These are phyloP conservation scores for Mycena alexandri DNA, from an alignment of 768 basidiomycete genomes.

Conservation along the genomic window DNA sequence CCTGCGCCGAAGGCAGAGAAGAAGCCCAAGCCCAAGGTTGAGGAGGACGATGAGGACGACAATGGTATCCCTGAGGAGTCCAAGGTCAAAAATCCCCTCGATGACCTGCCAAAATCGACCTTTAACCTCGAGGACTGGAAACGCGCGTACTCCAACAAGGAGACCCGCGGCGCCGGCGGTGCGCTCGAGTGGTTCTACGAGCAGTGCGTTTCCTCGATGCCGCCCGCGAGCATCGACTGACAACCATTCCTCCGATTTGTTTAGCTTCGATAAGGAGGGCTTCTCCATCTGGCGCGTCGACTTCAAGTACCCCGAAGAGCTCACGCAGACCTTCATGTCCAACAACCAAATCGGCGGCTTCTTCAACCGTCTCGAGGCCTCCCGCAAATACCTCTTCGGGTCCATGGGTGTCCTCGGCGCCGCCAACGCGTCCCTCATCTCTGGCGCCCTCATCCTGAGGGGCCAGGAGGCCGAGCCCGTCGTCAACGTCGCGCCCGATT, in stretches of 20 bases:
- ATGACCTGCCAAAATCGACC: conserved; percentile 87
- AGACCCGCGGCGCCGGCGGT: conserved; percentile 88
- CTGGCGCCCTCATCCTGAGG: conserved; percentile 86
- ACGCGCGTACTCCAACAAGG: conserved; percentile 96
- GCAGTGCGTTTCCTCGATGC: conserved; percentile 69
- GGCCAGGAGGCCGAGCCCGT: conserved; percentile 81
- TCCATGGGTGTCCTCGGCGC: conserved; percentile 92
- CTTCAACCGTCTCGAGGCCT: conserved; percentile 98
- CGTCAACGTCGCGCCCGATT: conserved; percentile 89
- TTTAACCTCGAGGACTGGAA: conserved; percentile 98
- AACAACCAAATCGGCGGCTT: conserved; percentile 94
- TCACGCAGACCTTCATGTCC: conserved; percentile 95
- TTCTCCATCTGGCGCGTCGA: conserved; percentile 93
- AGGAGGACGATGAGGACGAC: conserved; percentile 79
- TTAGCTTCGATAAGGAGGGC: conserved; percentile 88
- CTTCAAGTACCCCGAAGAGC: conserved; percentile 97
- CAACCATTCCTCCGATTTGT: not conserved
- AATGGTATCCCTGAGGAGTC: conserved; percentile 84
- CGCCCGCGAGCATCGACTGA: conserved; percentile 1
- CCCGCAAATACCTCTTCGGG: conserved; percentile 96
- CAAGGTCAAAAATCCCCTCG: conserved; percentile 95
- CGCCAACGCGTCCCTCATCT: conserved; percentile 81
- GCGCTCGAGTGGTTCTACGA: conserved; percentile 97
- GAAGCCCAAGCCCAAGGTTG: conserved; percentile 69
- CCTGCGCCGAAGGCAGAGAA: conserved; percentile 72